Percentiles rank a stretch among this genome's conserved stretches.
phyloP scores from a whole-genome alignment of 1,139 yeast species.

The Taiozyma sp. region DNA sequence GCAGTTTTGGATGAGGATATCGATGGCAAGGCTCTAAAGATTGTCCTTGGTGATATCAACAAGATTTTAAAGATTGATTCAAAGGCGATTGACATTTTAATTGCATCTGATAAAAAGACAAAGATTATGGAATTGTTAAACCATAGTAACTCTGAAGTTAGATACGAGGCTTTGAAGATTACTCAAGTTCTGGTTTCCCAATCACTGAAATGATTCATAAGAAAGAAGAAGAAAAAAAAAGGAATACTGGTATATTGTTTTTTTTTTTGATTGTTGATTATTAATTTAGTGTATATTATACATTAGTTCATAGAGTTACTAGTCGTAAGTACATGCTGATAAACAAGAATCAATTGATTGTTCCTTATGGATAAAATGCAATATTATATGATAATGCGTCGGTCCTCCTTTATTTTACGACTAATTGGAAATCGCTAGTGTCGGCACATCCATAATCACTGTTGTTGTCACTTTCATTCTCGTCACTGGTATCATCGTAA shows the following conservation, averaged over 20 bases:
- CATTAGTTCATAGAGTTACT: background rate
- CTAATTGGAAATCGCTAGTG: conserved; percentile 20
- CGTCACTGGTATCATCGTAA: background rate
- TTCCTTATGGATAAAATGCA: background rate
- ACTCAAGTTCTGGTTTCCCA: conserved; percentile 90
- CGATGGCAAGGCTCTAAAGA: conserved; percentile 24
- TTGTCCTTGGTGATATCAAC: conserved; percentile 59
- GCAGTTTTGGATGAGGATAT: conserved; percentile 32
- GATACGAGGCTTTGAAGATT: conserved; percentile 91
- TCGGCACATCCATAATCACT: conserved; percentile 24
- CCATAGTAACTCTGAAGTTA: conserved; percentile 78
- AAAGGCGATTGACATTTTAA: conserved; percentile 45
- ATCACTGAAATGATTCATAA: conserved; percentile 31
- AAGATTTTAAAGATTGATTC: conserved; percentile 63
- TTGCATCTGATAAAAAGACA: conserved; percentile 53
- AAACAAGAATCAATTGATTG: no score
- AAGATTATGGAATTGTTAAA: conserved; percentile 83
- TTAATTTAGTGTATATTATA: background rate
- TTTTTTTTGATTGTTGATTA: background rate
- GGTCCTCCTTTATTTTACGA: conserved; percentile 14
- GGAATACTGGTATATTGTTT: conserved; percentile 4
- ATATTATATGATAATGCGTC: background rate
- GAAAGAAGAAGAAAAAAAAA: background rate
- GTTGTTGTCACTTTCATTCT: conserved; percentile 10
- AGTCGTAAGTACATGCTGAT: background rate